Conservation (phyloP, 176 grass and related monocot genomes). For the Carex kokanica region DNA sequence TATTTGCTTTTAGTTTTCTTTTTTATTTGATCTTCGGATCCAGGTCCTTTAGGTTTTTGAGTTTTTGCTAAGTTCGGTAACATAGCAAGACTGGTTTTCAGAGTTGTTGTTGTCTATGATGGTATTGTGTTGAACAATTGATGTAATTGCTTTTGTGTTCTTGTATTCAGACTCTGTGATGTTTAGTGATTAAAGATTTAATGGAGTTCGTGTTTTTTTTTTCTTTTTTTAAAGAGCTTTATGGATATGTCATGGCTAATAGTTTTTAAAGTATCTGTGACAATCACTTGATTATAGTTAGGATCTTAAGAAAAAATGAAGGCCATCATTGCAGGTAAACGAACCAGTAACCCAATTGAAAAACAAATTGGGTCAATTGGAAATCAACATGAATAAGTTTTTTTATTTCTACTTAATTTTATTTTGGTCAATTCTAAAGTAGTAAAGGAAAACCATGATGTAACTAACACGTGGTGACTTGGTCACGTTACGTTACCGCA, state of each 20-base stretch:
- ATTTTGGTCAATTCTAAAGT: neutral
- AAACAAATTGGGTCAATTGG: neutral
- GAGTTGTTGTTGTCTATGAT: neutral
- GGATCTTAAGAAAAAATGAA: neutral
- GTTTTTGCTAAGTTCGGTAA: neutral
- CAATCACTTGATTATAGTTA: neutral
- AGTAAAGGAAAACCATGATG: too few species aligned
- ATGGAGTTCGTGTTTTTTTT: neutral
- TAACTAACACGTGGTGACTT: too few species aligned
- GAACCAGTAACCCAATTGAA: neutral
- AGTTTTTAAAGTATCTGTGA: neutral
- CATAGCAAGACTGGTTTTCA: neutral
- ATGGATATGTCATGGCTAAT: neutral
- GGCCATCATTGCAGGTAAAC: neutral
- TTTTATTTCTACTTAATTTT: neutral
- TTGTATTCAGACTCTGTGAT: neutral
- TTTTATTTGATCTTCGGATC: neutral
- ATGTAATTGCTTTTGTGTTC: neutral
- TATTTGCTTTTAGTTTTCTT: neutral
- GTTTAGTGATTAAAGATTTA: neutral
- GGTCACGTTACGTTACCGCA: too few species aligned
- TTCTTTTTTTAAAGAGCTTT: neutral
- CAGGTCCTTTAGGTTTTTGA: neutral
- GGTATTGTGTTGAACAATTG: neutral
- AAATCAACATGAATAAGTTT: neutral